A percentile compares a stretch with the other conserved stretches of the same genome.
Conservation (phyloP, 148 eudicot species). For the Rhododendron ferrugineum region DNA sequence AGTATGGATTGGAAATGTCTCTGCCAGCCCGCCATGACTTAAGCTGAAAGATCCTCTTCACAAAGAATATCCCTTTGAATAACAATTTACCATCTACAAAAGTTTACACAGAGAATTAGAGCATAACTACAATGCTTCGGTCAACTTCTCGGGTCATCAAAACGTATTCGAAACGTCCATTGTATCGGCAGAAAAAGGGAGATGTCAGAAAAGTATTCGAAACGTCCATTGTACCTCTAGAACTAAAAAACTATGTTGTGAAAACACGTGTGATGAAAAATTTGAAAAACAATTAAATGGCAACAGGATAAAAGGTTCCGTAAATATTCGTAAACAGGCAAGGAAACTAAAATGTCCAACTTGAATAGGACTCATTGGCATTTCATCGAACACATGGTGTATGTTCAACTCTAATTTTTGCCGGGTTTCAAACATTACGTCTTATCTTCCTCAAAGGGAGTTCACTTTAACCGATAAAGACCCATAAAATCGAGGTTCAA, state of each 20-base stretch:
- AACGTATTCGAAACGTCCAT: no score
- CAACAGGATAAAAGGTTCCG: background rate
- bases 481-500: background rate
- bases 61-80: background rate
- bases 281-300: background rate
- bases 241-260: background rate
- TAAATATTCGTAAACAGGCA: background rate
- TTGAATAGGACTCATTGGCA: background rate
- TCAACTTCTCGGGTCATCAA: no score
- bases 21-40: constrained; percentile 64
- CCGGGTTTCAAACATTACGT: background rate
- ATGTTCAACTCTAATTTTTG: background rate
- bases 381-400: constrained; percentile 10
- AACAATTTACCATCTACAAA: constrained; percentile 11
- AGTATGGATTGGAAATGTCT: constrained; percentile 45
- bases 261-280: background rate
- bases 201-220: background rate
- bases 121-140: no score
- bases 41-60: constrained; percentile 5
- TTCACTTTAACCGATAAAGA: background rate
- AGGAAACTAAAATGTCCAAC: no score
- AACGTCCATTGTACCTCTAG: background rate
- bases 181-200: background rate
- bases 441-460: no score
- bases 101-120: background rate